phyloP scores from a whole-genome alignment of 768 basidiomycete species.

The Macrolepiota dolichaula region DNA sequence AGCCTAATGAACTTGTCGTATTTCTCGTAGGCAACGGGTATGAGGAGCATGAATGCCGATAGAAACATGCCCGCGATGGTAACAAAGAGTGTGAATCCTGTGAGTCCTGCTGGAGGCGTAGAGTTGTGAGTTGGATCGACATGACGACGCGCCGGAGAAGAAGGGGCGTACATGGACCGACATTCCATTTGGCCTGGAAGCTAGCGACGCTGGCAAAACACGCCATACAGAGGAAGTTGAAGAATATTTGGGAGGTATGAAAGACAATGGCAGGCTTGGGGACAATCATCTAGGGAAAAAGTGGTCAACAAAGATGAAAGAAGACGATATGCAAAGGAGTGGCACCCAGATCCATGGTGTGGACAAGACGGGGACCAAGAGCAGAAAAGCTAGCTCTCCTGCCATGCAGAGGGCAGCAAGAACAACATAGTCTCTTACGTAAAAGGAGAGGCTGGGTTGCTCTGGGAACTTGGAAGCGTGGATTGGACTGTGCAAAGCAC shows the following conservation, averaged over 20 bases:
- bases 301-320: constrained; percentile 11
- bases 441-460: constrained; percentile 1
- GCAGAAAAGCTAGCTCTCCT: constrained; percentile 55
- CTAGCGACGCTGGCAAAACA: constrained; percentile 87
- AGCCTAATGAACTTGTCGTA: constrained; percentile 77
- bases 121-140: constrained; percentile 15
- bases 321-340: constrained; percentile 14
- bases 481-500: not conserved
- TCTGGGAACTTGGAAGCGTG: not conserved
- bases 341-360: constrained; percentile 68
- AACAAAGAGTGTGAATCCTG: constrained; percentile 83
- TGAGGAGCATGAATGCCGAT: constrained; percentile 66
- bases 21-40: constrained; percentile 82
- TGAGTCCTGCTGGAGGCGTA: constrained; percentile 65
- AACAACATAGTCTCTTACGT: constrained; percentile 26
- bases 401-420: constrained; percentile 31
- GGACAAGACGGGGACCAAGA: constrained; percentile 64
- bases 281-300: constrained; percentile 69
- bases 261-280: constrained; percentile 80
- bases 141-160: constrained; percentile 1
- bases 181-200: constrained; percentile 82
- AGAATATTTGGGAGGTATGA: constrained; percentile 79
- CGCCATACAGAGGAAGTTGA: constrained; percentile 90
- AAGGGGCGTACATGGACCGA: constrained; percentile 77
- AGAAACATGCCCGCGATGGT: constrained; percentile 71